A percentile compares a stretch with the other conserved stretches of the same genome.
These are phyloP conservation scores for Coniochaeta sp. DNA, from an alignment of 2,329 filamentous ascomycete species.

Conservation along the genomic window DNA sequence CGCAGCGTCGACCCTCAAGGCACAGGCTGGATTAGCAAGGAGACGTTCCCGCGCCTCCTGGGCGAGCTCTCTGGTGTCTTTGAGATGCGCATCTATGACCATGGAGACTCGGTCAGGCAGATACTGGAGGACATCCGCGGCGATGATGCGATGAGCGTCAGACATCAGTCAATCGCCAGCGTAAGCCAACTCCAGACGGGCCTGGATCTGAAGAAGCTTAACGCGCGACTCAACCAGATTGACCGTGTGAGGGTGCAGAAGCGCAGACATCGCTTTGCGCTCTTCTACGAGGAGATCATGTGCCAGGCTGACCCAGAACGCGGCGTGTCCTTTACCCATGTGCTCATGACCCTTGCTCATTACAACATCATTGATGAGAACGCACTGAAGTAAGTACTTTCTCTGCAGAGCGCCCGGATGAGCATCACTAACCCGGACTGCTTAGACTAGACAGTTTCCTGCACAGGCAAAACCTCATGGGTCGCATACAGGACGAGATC, in stretches of 20 bases:
- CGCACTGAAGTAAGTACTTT: conserved; percentile 9
- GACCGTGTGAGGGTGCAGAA: conserved; percentile 69
- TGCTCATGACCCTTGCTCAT: conserved; percentile 92
- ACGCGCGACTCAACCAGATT: conserved; percentile 63
- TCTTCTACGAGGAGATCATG: conserved; percentile 96
- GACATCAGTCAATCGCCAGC: conserved; percentile 48
- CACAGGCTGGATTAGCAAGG: conserved; percentile 83
- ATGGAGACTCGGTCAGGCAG: conserved; percentile 77
- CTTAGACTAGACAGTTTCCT: conserved; percentile 84
- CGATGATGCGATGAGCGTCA: conserved; percentile 43
- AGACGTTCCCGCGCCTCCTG: conserved; percentile 79
- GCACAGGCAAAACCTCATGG: conserved; percentile 78
- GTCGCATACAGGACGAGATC: conserved; percentile 92
- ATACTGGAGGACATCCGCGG: conserved; percentile 79
- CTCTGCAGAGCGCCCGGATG: neutral
- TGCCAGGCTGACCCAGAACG: conserved; percentile 84
- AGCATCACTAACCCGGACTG: conserved; percentile 18
- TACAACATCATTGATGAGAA: conserved; percentile 98
- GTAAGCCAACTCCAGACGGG: conserved; percentile 44
- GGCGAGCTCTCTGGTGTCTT: conserved; percentile 93
- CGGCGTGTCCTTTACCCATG: conserved; percentile 85
- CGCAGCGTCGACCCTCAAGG: conserved; percentile 89
- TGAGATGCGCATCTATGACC: conserved; percentile 92
- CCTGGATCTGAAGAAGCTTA: conserved; percentile 70
- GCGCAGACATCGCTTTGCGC: conserved; percentile 73